Evolutionary conservation across 1,139 yeast genomes (phyloP).

Genomic region (Nadsonia starkeyi-henricii): DNA sequence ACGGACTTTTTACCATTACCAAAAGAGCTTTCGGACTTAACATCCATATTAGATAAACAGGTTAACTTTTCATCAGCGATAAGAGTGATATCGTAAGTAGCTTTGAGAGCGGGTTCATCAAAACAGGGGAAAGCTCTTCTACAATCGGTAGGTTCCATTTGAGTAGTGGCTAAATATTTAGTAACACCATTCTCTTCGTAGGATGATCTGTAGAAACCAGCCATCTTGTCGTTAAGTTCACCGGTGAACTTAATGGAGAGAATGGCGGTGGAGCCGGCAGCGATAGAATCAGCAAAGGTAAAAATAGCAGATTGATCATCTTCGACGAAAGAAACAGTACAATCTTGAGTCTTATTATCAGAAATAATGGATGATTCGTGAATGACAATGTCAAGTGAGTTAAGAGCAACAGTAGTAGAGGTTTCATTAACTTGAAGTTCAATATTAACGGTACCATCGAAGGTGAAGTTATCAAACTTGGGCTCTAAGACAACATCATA

Average conservation of each 20-base stretch:
- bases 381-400: slow-evolving; percentile 52
- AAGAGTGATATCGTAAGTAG: slow-evolving; percentile 52
- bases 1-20: slow-evolving; percentile 42
- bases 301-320: slow-evolving; percentile 55
- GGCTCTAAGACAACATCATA: slow-evolving; percentile 66
- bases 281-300: slow-evolving; percentile 36
- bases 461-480: slow-evolving; percentile 53
- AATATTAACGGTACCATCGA: slow-evolving; percentile 50
- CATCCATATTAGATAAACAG: slow-evolving; percentile 66
- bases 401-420: slow-evolving; percentile 40
- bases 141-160: slow-evolving; percentile 78
- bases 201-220: slow-evolving; percentile 69
- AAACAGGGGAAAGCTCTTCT: slow-evolving; percentile 76
- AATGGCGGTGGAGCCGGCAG: slow-evolving; percentile 29
- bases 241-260: slow-evolving; percentile 54
- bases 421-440: slow-evolving; percentile 48
- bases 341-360: slow-evolving; percentile 15
- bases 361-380: slow-evolving; percentile 36
- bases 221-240: slow-evolving; percentile 59
- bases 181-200: slow-evolving; percentile 47
- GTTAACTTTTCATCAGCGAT: slow-evolving; percentile 44
- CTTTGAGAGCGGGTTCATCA: slow-evolving; percentile 68
- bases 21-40: slow-evolving; percentile 28
- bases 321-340: slow-evolving; percentile 24
- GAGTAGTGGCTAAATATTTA: slow-evolving; percentile 62